A percentile compares a stretch with the other conserved stretches of the same genome.
phyloP scores from a whole-genome alignment of 2,329 filamentous ascomycete genomes.

The Huntiella decipiens region DNA sequence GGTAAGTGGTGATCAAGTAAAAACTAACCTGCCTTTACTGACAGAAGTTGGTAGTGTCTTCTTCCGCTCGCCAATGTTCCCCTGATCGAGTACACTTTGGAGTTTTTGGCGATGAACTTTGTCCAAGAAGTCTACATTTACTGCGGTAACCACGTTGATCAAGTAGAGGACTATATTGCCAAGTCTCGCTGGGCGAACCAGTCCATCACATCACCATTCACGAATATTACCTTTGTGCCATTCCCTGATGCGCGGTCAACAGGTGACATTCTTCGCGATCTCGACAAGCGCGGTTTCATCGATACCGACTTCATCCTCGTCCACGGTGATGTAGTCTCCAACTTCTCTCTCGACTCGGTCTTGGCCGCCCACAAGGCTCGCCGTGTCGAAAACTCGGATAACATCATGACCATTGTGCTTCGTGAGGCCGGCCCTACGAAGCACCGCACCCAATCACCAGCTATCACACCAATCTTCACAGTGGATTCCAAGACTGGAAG shows the following conservation, averaged over 20 bases:
- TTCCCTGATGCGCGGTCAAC: constrained; percentile 68
- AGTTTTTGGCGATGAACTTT: constrained; percentile 86
- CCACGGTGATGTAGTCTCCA: constrained; percentile 82
- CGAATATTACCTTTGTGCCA: constrained; percentile 63
- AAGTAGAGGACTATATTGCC: constrained; percentile 72
- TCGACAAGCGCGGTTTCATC: constrained; percentile 72
- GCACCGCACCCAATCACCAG: constrained; percentile 61
- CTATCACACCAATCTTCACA: constrained; percentile 65
- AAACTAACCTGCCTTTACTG: neutral
- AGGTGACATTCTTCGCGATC: constrained; percentile 84
- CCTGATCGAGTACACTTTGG: constrained; percentile 91
- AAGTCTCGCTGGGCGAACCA: constrained; percentile 51
- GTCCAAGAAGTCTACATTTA: constrained; percentile 92
- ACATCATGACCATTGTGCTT: constrained; percentile 93
- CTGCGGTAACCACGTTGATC: constrained; percentile 68
- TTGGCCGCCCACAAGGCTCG: constrained; percentile 64
- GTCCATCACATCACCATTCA: constrained; percentile 46
- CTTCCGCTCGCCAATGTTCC: constrained; percentile 84
- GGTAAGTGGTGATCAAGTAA: constrained; percentile 29
- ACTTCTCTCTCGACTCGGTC: constrained; percentile 63
- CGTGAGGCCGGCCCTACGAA: constrained; percentile 51
- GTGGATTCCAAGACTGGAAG: constrained; percentile 62
- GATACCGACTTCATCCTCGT: constrained; percentile 82
- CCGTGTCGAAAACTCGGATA: constrained; percentile 69
- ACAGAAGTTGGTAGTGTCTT: constrained; percentile 45